These are phyloP conservation scores for Russula sp. DNA, from an alignment of 768 basidiomycete genomes.

Conservation along the genomic window DNA sequence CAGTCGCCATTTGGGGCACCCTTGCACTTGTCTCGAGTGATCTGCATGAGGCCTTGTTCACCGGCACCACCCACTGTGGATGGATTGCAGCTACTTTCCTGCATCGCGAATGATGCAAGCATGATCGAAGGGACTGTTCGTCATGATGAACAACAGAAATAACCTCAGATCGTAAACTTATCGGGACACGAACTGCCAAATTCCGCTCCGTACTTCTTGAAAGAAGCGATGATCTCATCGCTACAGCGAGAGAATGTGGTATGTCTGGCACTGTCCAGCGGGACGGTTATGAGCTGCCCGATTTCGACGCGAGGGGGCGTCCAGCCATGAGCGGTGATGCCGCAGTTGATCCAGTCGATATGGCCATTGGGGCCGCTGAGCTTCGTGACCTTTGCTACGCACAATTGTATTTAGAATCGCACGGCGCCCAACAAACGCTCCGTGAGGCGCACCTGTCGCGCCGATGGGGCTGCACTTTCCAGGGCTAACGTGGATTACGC, in stretches of 20 bases:
- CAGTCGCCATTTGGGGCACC: conserved; percentile 44
- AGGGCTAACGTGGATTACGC: neutral
- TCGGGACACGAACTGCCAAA: conserved; percentile 34
- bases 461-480: conserved; percentile 9
- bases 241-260: conserved; percentile 58
- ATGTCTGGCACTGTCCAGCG: conserved; percentile 42
- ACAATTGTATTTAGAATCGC: neutral
- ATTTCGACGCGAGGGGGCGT: conserved; percentile 57
- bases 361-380: conserved; percentile 63
- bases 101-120: conserved; percentile 83
- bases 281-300: conserved; percentile 42
- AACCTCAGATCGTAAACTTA: neutral
- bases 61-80: conserved; percentile 63
- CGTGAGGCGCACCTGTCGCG: conserved; percentile 9
- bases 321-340: conserved; percentile 59
- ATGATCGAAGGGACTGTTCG: conserved; percentile 64
- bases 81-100: conserved; percentile 74
- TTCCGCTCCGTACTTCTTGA: conserved; percentile 52
- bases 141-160: neutral
- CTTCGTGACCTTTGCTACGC: conserved; percentile 42
- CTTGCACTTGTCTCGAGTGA: conserved; percentile 71
- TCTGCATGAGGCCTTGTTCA: conserved; percentile 85
- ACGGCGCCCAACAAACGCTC: conserved; percentile 1
- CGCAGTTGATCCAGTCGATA: conserved; percentile 76
- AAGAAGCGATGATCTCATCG: conserved; percentile 44